Conservation (phyloP, 164 flowering plant species). For the Tetracentron sinense region DNA sequence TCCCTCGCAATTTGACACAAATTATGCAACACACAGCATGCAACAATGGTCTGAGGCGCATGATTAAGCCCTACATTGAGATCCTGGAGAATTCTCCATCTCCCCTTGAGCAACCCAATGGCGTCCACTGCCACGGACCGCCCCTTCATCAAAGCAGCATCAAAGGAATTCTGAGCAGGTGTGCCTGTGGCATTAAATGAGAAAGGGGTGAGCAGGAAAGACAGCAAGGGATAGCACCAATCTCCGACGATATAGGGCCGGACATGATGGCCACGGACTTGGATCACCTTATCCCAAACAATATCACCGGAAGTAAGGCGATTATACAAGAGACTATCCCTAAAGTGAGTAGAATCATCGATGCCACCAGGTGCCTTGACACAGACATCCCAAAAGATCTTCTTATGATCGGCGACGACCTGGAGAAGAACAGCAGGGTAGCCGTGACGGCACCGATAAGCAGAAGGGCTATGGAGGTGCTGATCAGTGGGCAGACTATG, state of each 20-base stretch:
- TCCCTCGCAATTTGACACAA: slow-evolving; percentile 93
- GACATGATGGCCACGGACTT: slow-evolving; percentile 68
- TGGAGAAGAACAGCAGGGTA: slow-evolving; percentile 69
- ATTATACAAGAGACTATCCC: slow-evolving; percentile 76
- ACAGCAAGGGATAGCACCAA: slow-evolving; percentile 73
- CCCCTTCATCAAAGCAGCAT: slow-evolving; percentile 76
- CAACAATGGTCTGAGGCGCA: slow-evolving; percentile 91
- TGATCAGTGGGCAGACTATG: slow-evolving; percentile 24
- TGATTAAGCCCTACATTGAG: slow-evolving; percentile 84
- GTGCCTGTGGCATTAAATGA: slow-evolving; percentile 50
- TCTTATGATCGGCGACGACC: slow-evolving; percentile 80
- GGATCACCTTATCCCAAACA: slow-evolving; percentile 70
- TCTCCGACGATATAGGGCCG: slow-evolving; percentile 88
- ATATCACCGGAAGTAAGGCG: slow-evolving; percentile 68
- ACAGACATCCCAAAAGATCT: slow-evolving; percentile 93
- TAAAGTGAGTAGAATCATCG: slow-evolving; percentile 77
- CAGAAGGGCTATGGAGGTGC: slow-evolving; percentile 12
- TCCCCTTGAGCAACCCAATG: slow-evolving; percentile 76
- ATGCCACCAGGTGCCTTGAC: slow-evolving; percentile 83
- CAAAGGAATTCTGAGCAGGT: slow-evolving; percentile 68
- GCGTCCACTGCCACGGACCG: slow-evolving; percentile 70
- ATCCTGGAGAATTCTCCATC: slow-evolving; percentile 90
- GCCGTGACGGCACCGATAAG: slow-evolving; percentile 42
- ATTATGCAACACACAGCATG: slow-evolving; percentile 94
- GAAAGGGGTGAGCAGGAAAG: slow-evolving; percentile 79